Percentiles rank a stretch among this genome's conserved stretches.
phyloP scores from a whole-genome alignment of 768 basidiomycete genomes.

The Suillus occidentalis region DNA sequence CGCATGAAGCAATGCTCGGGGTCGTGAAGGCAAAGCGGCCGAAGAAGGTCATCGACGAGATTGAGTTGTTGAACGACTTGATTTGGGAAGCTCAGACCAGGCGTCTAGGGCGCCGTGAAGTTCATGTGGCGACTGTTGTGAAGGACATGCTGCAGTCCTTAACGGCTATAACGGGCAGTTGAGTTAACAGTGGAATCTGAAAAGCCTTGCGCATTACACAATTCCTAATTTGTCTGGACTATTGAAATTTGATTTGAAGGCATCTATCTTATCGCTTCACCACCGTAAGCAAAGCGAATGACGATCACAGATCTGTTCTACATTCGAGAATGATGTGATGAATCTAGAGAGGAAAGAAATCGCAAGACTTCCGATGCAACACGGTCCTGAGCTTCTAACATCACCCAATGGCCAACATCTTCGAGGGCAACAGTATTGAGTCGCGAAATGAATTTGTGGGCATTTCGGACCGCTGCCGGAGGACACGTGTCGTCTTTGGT shows the following conservation, averaged over 20 bases:
- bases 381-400: constrained; percentile 59
- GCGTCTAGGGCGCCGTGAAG: background rate
- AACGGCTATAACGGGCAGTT: background rate
- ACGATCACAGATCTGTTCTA: background rate
- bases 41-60: constrained; percentile 26
- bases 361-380: constrained; percentile 48
- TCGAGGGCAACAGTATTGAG: constrained; percentile 54
- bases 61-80: constrained; percentile 28
- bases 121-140: background rate
- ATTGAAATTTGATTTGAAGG: background rate
- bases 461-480: constrained; percentile 39
- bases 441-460: constrained; percentile 49
- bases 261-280: background rate
- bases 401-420: constrained; percentile 66
- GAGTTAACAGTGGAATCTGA: background rate
- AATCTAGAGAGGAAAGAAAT: constrained; percentile 39
- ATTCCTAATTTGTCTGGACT: background rate
- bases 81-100: constrained; percentile 14
- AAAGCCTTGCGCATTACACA: background rate
- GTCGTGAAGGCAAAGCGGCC: constrained; percentile 26
- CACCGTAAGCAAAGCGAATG: background rate
- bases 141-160: background rate
- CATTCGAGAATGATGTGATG: background rate
- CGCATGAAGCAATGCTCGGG: constrained; percentile 21
- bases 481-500: constrained; percentile 52